Base-by-base conservation (phyloP, 352 stramenopile genomes). In the Pythium aphanidermatum region DNA sequence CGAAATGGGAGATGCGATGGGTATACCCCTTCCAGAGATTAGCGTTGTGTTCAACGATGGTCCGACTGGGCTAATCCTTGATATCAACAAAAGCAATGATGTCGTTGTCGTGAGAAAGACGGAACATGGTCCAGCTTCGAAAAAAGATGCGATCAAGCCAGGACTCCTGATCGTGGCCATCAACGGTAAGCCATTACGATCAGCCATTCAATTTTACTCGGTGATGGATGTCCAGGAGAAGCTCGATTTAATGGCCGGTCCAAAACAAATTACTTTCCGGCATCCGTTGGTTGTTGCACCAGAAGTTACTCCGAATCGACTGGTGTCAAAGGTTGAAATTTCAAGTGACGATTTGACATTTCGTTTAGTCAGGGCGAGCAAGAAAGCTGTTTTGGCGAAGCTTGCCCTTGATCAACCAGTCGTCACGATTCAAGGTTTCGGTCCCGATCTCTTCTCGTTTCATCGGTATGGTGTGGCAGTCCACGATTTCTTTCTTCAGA, bases 1-100 rank as follows among this genome's bases (percentile, higher is more conserved):
- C 40, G 80, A 78, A 32, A 62, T 90, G 46, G 73, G 79, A 10
- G 65, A 91, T 45, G 76, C 68, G 8, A 76, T 89, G 50, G 77
- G 77, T 0, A 85, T 93, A n/a, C 74, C 78, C 9, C 57, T 90
- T 3, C 79, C 81, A 14, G 82, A 95, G 38, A 88, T 95, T 32
- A 92, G 61, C 33, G 73, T 93, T 10, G 31, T 55, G 8, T 91
- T 94, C 52, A 56, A 60, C 1, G 61, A 72, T 36, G 83, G 83
- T 13, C 67, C 65, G 3, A 86, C 71, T 12, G 83, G 83, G 0
- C 51, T 95, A 14, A 39, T 74, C 8, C 67, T 95, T 27, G 61
- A 84, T 14, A 27, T 83, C 26, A 51, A 62, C 16, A 38, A 56
- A 23, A 65, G 61, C 11, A 68, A 60, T 33, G 55, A 80, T 39